Evolutionary conservation across 1,284 basidiomycete genomes (phyloP).

Genomic region (Golubevia sp.): DNA sequence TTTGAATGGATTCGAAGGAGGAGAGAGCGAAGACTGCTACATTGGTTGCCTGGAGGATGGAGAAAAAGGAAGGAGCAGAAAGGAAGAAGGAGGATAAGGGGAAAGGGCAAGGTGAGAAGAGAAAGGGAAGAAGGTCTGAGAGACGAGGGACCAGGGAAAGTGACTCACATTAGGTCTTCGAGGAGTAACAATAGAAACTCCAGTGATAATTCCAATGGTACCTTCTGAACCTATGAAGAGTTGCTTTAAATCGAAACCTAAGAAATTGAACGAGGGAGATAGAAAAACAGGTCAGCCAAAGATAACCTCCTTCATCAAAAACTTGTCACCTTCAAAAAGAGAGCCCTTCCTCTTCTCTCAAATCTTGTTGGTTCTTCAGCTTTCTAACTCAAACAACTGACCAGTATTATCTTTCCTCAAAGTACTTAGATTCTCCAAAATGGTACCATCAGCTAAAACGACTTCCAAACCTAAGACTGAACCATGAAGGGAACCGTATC

Average conservation of each 20-base stretch:
- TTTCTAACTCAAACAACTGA: slow-evolving; percentile 62
- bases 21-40: slow-evolving; percentile 68
- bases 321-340: too few relatives aligned
- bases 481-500: slow-evolving; percentile 95
- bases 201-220: slow-evolving; percentile 92
- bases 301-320: too few relatives aligned
- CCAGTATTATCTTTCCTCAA: slow-evolving; percentile 98
- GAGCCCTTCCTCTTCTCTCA: too few relatives aligned
- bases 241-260: slow-evolving; percentile 93
- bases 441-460: slow-evolving; percentile 90
- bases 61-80: neutral
- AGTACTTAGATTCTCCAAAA: slow-evolving; percentile 64
- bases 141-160: neutral
- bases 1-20: slow-evolving; percentile 67
- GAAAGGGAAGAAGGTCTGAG: slow-evolving; percentile 64
- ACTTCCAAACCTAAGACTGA: slow-evolving; percentile 96
- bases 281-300: neutral
- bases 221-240: slow-evolving; percentile 98
- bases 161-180: slow-evolving; percentile 73
- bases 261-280: neutral
- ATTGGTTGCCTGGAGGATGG: slow-evolving; percentile 50
- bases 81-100: neutral
- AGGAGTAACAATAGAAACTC: slow-evolving; percentile 91
- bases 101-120: slow-evolving; percentile 65
- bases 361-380: too few relatives aligned